Evolutionary conservation across 2,329 filamentous ascomycete species (phyloP).

Genomic region (Colletotrichum zoysiae): DNA sequence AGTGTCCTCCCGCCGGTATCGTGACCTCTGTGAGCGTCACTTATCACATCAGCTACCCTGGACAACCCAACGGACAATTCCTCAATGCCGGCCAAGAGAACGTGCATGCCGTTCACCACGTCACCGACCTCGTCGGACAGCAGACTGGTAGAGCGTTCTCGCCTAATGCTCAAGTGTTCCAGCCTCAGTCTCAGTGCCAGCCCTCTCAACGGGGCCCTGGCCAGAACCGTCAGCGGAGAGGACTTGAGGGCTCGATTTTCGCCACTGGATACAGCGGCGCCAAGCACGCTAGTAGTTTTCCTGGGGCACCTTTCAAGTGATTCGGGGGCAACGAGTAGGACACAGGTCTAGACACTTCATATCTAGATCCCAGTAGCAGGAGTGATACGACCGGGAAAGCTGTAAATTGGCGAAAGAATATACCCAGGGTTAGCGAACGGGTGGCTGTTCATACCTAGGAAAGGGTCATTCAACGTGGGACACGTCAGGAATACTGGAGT

Average conservation of each 20-base stretch:
- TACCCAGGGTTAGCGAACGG: not conserved
- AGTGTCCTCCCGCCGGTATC: not conserved
- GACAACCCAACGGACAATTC: not conserved
- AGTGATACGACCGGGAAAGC: not conserved
- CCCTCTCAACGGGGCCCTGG: not conserved
- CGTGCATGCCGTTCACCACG: not conserved
- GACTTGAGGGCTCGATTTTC: slow-evolving; percentile 30
- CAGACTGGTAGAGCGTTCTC: slow-evolving; percentile 6
- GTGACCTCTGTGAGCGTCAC: slow-evolving; percentile 30
- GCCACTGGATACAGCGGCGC: slow-evolving; percentile 22
- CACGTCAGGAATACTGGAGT: not conserved
- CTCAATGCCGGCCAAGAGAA: not conserved
- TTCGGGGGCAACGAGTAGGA: not conserved
- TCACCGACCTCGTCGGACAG: not conserved
- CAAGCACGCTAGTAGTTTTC: slow-evolving; percentile 33
- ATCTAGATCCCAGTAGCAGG: not conserved
- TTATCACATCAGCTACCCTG: slow-evolving; percentile 24
- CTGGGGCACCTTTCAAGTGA: not conserved
- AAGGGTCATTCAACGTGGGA: not conserved
- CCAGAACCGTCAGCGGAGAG: slow-evolving; percentile 12
- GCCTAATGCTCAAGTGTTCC: slow-evolving; percentile 1
- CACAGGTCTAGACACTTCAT: not conserved
- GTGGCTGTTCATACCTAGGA: not conserved
- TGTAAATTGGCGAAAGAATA: not conserved
- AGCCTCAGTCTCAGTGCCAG: not conserved